Conservation (phyloP, 2,329 filamentous ascomycete species). For the Torrubiellomyces zombiae region DNA sequence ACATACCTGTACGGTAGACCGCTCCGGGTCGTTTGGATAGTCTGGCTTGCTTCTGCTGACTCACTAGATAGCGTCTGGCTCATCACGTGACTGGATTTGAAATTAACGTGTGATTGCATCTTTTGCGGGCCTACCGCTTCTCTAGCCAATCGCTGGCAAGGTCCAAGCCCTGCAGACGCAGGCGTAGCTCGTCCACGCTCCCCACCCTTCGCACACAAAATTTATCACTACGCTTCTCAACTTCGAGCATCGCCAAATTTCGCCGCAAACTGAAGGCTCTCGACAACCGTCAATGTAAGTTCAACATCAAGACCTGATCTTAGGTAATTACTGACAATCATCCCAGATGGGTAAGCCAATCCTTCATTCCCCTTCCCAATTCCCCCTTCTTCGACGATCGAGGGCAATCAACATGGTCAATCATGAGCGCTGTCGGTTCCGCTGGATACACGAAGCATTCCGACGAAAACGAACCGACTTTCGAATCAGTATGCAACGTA, state of each 20-base stretch:
- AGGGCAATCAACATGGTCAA: no score
- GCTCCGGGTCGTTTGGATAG: no score
- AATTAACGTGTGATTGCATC: conserved; percentile 1
- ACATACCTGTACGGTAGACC: no score
- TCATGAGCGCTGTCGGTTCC: no score
- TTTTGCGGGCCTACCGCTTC: no score
- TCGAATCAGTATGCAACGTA: no score
- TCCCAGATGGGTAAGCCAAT: conserved; percentile 43
- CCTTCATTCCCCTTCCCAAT: conserved; percentile 9
- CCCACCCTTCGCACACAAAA: conserved; percentile 25
- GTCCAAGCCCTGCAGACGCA: conserved; percentile 19
- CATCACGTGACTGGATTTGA: no score
- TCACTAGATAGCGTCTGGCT: no score
- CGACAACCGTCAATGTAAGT: conserved; percentile 34
- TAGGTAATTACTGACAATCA: conserved; percentile 20
- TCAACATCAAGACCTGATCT: conserved; percentile 16
- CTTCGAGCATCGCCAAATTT: conserved; percentile 23
- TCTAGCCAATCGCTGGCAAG: conserved; percentile 18
- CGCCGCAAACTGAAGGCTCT: conserved; percentile 26
- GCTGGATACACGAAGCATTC: no score
- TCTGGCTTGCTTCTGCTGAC: no score
- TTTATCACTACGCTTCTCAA: conserved; percentile 20
- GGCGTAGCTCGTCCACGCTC: conserved; percentile 20
- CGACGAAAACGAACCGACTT: no score
- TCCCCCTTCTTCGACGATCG: no score